These are phyloP conservation scores for Phytophthora pluvialis DNA, from an alignment of 352 stramenopile species.

Conservation along the genomic window DNA sequence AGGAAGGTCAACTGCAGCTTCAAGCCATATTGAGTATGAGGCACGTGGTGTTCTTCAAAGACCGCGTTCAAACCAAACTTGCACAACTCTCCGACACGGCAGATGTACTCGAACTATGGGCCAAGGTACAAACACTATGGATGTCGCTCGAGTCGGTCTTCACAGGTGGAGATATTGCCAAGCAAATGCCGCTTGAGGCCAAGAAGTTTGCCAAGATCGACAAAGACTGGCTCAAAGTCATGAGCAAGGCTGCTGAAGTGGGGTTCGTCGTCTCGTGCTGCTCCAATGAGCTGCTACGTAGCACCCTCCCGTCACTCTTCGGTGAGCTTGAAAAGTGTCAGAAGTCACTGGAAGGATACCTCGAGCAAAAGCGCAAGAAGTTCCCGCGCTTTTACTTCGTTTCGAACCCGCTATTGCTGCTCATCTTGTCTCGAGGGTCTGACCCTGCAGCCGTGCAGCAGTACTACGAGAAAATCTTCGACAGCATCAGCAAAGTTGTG, in stretches of 20 bases:
- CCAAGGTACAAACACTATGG: slow-evolving; percentile 93
- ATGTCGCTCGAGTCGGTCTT: slow-evolving; percentile 92
- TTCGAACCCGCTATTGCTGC: slow-evolving; percentile 89
- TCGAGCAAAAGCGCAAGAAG: slow-evolving; percentile 92
- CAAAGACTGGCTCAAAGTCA: slow-evolving; percentile 93
- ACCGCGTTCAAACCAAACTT: slow-evolving; percentile 79
- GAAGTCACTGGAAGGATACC: slow-evolving; percentile 91
- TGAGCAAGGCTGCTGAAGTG: slow-evolving; percentile 84
- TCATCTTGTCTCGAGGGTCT: slow-evolving; percentile 89
- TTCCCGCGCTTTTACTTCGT: slow-evolving; percentile 95
- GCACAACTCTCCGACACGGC: slow-evolving; percentile 88
- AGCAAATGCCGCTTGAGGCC: slow-evolving; percentile 92
- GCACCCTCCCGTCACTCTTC: slow-evolving; percentile 88
- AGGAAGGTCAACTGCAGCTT: slow-evolving; percentile 89
- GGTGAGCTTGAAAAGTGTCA: slow-evolving; percentile 92
- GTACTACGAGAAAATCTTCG: slow-evolving; percentile 92
- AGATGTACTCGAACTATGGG: slow-evolving; percentile 90
- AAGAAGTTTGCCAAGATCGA: slow-evolving; percentile 94
- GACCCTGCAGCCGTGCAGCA: slow-evolving; percentile 81
- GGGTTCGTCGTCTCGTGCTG: slow-evolving; percentile 81
- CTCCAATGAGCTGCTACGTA: slow-evolving; percentile 85
- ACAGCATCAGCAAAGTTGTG: slow-evolving; percentile 78
- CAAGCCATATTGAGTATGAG: slow-evolving; percentile 90
- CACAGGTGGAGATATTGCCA: slow-evolving; percentile 92
- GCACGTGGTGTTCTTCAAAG: slow-evolving; percentile 90